These are phyloP conservation scores for Alternaria arbusti DNA, from an alignment of 2,329 filamentous ascomycete species.

Conservation along the genomic window DNA sequence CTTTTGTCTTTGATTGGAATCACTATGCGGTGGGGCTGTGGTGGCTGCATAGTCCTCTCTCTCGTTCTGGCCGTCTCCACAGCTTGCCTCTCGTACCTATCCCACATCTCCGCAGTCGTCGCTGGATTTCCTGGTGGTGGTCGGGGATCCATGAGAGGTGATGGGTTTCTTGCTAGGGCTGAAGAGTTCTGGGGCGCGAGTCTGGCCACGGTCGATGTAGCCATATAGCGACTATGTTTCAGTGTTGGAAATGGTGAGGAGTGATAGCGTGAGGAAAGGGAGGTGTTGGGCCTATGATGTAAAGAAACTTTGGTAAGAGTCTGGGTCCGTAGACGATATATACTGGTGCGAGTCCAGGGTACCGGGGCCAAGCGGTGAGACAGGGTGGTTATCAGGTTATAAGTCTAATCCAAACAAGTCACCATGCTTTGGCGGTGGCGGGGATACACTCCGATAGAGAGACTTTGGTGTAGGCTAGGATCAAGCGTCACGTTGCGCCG, in stretches of 20 bases:
- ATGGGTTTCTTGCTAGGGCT: conserved; percentile 31
- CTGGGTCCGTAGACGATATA: conserved; percentile 41
- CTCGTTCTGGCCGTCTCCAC: conserved; percentile 40
- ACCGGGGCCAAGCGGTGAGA: conserved; percentile 40
- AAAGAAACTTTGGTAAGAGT: conserved; percentile 36
- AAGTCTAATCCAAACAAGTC: conserved; percentile 19
- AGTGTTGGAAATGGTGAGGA: conserved; percentile 15
- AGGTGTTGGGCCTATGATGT: conserved; percentile 19
- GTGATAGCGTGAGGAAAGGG: conserved; percentile 20
- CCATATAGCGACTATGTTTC: conserved; percentile 9
- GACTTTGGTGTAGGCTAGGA: conserved; percentile 28
- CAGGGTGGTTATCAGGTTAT: conserved; percentile 42
- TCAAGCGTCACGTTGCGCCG: conserved; percentile 42
- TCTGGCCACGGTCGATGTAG: conserved; percentile 23
- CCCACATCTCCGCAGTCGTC: conserved; percentile 43
- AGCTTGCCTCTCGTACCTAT: conserved; percentile 43
- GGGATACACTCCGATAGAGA: conserved; percentile 15
- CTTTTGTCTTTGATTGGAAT: conserved; percentile 26
- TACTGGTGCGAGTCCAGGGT: conserved; percentile 37
- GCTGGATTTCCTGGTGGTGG: conserved; percentile 35
- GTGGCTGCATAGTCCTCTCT: conserved; percentile 23
- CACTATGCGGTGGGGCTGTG: conserved; percentile 26
- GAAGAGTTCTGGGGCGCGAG: conserved; percentile 29
- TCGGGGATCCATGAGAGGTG: conserved; percentile 36
- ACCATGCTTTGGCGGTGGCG: conserved; percentile 29